phyloP scores from a whole-genome alignment of 2,329 filamentous ascomycete species.

The Botrytis squamosa region DNA sequence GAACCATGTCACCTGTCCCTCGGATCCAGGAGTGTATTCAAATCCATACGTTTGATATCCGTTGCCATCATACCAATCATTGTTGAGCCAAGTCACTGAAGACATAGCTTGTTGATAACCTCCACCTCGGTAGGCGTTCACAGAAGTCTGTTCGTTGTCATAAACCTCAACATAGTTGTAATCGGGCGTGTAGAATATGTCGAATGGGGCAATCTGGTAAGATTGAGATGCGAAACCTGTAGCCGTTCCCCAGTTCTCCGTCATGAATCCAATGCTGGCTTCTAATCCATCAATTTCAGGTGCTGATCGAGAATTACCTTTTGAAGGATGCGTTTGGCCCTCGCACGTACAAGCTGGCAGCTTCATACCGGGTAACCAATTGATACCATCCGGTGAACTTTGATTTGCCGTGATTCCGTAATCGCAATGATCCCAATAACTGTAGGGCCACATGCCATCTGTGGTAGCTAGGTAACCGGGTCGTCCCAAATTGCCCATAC shows the following conservation, averaged over 20 bases:
- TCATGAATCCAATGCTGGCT: slow-evolving; percentile 51
- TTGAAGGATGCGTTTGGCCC: slow-evolving; percentile 62
- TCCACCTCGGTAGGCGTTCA: slow-evolving; percentile 62
- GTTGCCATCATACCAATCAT: slow-evolving; percentile 65
- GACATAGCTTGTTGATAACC: slow-evolving; percentile 64
- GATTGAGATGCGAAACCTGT: slow-evolving; percentile 65
- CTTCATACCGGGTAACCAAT: slow-evolving; percentile 66
- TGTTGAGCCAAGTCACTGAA: slow-evolving; percentile 59
- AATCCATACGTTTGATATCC: slow-evolving; percentile 62
- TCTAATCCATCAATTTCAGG: slow-evolving; percentile 73
- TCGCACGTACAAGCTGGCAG: slow-evolving; percentile 66
- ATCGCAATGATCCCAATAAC: slow-evolving; percentile 67
- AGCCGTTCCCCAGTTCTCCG: slow-evolving; percentile 41
- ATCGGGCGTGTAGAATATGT: slow-evolving; percentile 67
- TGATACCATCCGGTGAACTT: slow-evolving; percentile 65
- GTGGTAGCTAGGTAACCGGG: slow-evolving; percentile 69
- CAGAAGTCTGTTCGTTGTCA: slow-evolving; percentile 53
- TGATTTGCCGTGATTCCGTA: slow-evolving; percentile 71
- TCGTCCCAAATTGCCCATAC: slow-evolving; percentile 70
- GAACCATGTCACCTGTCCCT: slow-evolving; percentile 66
- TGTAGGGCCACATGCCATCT: slow-evolving; percentile 73
- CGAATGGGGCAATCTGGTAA: slow-evolving; percentile 67
- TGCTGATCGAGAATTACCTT: slow-evolving; percentile 62
- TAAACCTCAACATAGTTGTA: slow-evolving; percentile 66
- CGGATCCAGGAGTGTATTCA: slow-evolving; percentile 59